phyloP scores from a whole-genome alignment of 768 basidiomycete genomes.

The Mycena metata region DNA sequence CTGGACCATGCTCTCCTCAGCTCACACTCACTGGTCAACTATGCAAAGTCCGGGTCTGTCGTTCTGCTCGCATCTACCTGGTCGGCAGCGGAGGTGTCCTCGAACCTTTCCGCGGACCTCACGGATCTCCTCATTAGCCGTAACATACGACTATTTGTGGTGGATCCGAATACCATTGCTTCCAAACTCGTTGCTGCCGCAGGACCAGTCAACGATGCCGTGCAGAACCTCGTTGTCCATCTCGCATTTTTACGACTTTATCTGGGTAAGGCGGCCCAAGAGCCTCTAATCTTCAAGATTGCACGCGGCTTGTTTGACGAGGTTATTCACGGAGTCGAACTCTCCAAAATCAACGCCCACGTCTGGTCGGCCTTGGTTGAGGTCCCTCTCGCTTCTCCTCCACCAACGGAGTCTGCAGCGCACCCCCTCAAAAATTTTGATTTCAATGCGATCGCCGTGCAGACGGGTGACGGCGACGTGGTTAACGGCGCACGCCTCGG shows the following conservation, averaged over 20 bases:
- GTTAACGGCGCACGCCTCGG: constrained; percentile 72
- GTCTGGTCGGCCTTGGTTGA: constrained; percentile 79
- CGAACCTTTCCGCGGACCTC: constrained; percentile 72
- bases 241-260: constrained; percentile 90
- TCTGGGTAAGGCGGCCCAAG: constrained; percentile 72
- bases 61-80: constrained; percentile 84
- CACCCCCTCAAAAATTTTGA: constrained; percentile 69
- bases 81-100: constrained; percentile 78
- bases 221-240: constrained; percentile 74
- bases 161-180: constrained; percentile 71
- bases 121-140: constrained; percentile 63
- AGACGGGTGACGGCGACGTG: constrained; percentile 68
- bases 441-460: constrained; percentile 81
- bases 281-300: constrained; percentile 65
- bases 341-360: constrained; percentile 65
- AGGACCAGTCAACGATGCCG: constrained; percentile 53
- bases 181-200: constrained; percentile 53
- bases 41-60: constrained; percentile 74
- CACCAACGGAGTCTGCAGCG: constrained; percentile 39
- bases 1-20: constrained; percentile 85
- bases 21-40: constrained; percentile 77
- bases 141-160: constrained; percentile 67
- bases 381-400: constrained; percentile 57
- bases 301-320: constrained; percentile 62
- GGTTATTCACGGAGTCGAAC: constrained; percentile 60